Evolutionary conservation across 345 rosid genomes (phyloP), one percentile per base, ranked within the genome.

Genomic region (Draba incana): DNA sequence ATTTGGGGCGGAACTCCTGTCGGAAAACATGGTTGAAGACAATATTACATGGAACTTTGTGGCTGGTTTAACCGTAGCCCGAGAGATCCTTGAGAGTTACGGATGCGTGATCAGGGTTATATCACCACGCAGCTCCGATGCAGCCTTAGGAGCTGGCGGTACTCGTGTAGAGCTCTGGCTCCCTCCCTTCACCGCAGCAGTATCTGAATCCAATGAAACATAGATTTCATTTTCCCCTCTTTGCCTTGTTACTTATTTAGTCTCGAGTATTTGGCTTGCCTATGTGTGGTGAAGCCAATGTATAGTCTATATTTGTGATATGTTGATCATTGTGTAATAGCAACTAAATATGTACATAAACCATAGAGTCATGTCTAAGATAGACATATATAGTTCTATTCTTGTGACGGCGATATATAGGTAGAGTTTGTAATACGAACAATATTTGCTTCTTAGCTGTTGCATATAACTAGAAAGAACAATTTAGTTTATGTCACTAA

Each of bases 11-110:
- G 96, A 84, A 39, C 93, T 88, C 45, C 41, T 71, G 44, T 80
- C 92, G 0, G 88, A 80, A 23, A 83, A 86, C 78, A 90, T 79
- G 98, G 77, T 90, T 39, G 96, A 90, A 77, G 98, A 90, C 85
- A 93, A 93, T 84, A 93, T 93, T 97, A 90, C 97, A 1, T 93
- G 97, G 97, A 93, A 90, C 81, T 90, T 93, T 64, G 86, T 93
- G 30, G 96, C 97, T 3, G 97, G 98, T 49, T 78, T 93, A 55
- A 87, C 90, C 14, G 88, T 90, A 46, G 96, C 98, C 10, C 90
- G 94, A 3, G 97, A 93, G 78, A 87, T 90, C 70, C 89, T 93
- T 5, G 97, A 88, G 86, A 83, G 85, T 69, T 93, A 85, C 42
- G 96, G 97, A 28, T 88, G 98, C 46, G 93, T 90, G 28, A 83